A percentile compares a stretch with the other conserved stretches of the same genome.
These are phyloP conservation scores for Tolypocladium ovalisporum DNA, from an alignment of 2,329 filamentous ascomycete genomes.

Conservation along the genomic window DNA sequence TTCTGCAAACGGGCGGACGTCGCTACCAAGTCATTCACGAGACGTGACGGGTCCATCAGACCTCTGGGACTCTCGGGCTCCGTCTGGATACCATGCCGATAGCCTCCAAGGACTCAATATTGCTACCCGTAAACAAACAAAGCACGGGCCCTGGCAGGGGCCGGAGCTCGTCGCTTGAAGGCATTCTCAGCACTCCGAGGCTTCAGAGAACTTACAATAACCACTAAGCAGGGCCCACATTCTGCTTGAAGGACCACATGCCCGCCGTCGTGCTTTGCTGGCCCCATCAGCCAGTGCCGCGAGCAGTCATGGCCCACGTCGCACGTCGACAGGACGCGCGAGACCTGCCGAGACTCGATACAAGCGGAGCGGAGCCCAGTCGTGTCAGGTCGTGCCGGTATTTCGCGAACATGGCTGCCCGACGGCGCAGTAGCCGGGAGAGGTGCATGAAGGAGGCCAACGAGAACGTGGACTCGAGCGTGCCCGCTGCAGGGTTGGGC, in stretches of 20 bases:
- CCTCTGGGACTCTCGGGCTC: conserved; percentile 1
- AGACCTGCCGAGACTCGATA: conserved; percentile 8
- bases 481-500: conserved; percentile 4
- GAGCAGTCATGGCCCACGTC: conserved; percentile 15
- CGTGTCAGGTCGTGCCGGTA: conserved; percentile 4
- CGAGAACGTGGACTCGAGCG: background rate
- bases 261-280: conserved; percentile 13
- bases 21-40: conserved; percentile 17
- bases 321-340: conserved; percentile 17
- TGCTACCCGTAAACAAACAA: background rate
- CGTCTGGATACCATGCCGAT: background rate
- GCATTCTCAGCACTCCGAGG: too few relatives aligned
- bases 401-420: conserved; percentile 15
- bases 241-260: conserved; percentile 2
- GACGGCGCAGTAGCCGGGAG: conserved; percentile 8
- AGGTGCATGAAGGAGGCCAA: conserved; percentile 2
- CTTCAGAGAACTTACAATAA: background rate
- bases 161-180: background rate
- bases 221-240: conserved; percentile 8
- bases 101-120: background rate
- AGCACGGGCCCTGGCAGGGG: background rate
- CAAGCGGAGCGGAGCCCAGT: conserved; percentile 1
- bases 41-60: conserved; percentile 3
- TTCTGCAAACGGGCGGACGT: conserved; percentile 21
- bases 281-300: conserved; percentile 17